Evolutionary conservation across 371 early-diverging fungal genomes (phyloP).

Genomic region (Rhizomucor miehei): DNA sequence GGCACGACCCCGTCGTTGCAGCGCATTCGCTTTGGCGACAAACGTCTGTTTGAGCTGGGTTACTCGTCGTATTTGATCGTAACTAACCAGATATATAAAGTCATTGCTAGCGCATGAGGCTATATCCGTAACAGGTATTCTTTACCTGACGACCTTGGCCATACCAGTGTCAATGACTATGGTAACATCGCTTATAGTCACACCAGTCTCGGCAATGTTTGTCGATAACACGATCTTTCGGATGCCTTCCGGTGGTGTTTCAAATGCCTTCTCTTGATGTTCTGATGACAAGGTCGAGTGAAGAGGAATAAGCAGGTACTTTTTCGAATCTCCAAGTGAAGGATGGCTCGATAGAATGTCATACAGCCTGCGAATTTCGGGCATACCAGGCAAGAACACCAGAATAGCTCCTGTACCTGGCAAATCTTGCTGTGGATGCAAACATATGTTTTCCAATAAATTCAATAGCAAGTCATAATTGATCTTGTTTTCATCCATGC

Average conservation of each 20-base stretch:
- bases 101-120: too few relatives aligned
- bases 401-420: slow-evolving; percentile 76
- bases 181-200: slow-evolving; percentile 95
- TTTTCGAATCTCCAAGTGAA: slow-evolving; percentile 38
- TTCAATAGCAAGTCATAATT: slow-evolving; percentile 71
- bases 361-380: slow-evolving; percentile 66
- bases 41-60: slow-evolving; percentile 66
- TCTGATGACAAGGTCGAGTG: slow-evolving; percentile 78
- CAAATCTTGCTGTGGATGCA: slow-evolving; percentile 18
- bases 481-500: slow-evolving; percentile 64
- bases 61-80: slow-evolving; percentile 68
- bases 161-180: slow-evolving; percentile 94
- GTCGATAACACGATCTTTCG: slow-evolving; percentile 91
- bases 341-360: slow-evolving; percentile 51
- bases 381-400: slow-evolving; percentile 88
- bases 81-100: slow-evolving; percentile 24
- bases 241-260: slow-evolving; percentile 54
- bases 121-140: background rate
- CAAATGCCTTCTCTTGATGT: slow-evolving; percentile 67
- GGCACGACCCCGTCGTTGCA: slow-evolving; percentile 92
- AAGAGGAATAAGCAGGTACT: slow-evolving; percentile 68
- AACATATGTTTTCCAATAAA: slow-evolving; percentile 62
- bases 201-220: slow-evolving; percentile 94
- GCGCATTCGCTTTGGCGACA: slow-evolving; percentile 80
- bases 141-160: slow-evolving; percentile 72